Evolutionary conservation across 768 basidiomycete species (phyloP).

Genomic region (Naganishia antarctica): DNA sequence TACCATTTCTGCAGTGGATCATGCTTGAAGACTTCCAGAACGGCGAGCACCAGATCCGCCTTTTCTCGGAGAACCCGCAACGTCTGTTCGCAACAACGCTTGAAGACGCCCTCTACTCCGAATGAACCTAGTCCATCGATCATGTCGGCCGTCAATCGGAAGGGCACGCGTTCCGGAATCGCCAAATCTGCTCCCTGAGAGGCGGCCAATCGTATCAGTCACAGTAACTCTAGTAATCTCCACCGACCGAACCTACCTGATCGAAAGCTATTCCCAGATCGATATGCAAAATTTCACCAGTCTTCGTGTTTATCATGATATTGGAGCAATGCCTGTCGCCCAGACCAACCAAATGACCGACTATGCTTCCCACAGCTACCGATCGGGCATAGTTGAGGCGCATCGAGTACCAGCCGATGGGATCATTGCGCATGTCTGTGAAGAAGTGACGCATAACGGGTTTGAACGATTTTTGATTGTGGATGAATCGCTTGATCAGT

Average conservation of each 20-base stretch:
- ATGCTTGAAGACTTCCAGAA: slow-evolving; percentile 92
- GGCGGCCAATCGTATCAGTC: neutral
- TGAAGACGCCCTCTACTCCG: slow-evolving; percentile 87
- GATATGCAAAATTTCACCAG: slow-evolving; percentile 89
- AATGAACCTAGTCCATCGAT: slow-evolving; percentile 88
- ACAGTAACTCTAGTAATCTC: neutral
- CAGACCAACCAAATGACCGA: slow-evolving; percentile 94
- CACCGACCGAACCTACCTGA: slow-evolving; percentile 57
- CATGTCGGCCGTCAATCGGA: slow-evolving; percentile 87
- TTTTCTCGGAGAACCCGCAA: slow-evolving; percentile 80
- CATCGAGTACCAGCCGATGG: slow-evolving; percentile 85
- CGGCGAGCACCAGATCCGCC: slow-evolving; percentile 87
- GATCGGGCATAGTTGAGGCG: slow-evolving; percentile 82
- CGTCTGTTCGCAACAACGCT: slow-evolving; percentile 84
- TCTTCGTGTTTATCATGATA: slow-evolving; percentile 80
- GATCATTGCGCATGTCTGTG: slow-evolving; percentile 66
- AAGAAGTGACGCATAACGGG: slow-evolving; percentile 95
- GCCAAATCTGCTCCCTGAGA: slow-evolving; percentile 71
- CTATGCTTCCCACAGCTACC: slow-evolving; percentile 96
- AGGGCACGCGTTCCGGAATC: slow-evolving; percentile 86
- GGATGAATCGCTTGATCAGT: slow-evolving; percentile 45
- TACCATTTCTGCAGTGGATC: slow-evolving; percentile 97
- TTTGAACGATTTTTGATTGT: slow-evolving; percentile 55
- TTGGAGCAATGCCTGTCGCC: slow-evolving; percentile 97
- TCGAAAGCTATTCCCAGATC: slow-evolving; percentile 98